Base-by-base conservation (phyloP, 176 grass and related monocot genomes). In the Oryza coarctata region DNA sequence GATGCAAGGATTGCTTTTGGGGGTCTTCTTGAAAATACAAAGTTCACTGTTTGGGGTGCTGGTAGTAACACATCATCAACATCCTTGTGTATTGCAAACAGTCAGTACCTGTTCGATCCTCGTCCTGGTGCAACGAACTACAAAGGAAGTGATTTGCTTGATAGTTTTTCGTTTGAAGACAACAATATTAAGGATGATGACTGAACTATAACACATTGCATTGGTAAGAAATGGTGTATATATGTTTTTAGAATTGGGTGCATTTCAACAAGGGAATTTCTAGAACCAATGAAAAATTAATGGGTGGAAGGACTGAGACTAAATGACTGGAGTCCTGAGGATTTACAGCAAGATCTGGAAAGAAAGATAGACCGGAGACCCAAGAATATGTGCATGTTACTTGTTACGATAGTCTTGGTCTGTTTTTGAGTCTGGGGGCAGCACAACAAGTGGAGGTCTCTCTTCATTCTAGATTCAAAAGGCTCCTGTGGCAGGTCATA, bases 1-100 rank as follows among this genome's bases (percentile, higher is more conserved):
- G 89, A 93, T 73, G 94, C 94, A 80, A 93, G 94, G 73, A 91
- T 94, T 63, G 74, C 87, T 9, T 74, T 61, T 0, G 22, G 23
- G 0, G 78, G 79, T 70, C 78, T 90, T 12, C 84, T 89, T 29
- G 79, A 77, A 64, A 89, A 68, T 34, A 81, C 90, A 22, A 65
- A 82, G 32, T 88, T 91, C 28, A 35, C 69, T 67, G 31, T 87
- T 28, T 88, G 84, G 78, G 22, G 45, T 69, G 60, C 36, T 11
- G 80, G 43, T 3, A 14, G 12, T 31, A 68, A 67, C 28, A 84
- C 41, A 22, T 29, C 68, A 9, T 36, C 83, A 58, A 3, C 55
- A 25, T 49, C 63, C 27, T 1, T 71, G 5, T 28, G 2, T 47
- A 29, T 36, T 74, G 27, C 50, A 32, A 76, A 35, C 28, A 75